Evolutionary conservation across 2,329 filamentous ascomycete species (phyloP).

Genomic region (Fusarium concolor): DNA sequence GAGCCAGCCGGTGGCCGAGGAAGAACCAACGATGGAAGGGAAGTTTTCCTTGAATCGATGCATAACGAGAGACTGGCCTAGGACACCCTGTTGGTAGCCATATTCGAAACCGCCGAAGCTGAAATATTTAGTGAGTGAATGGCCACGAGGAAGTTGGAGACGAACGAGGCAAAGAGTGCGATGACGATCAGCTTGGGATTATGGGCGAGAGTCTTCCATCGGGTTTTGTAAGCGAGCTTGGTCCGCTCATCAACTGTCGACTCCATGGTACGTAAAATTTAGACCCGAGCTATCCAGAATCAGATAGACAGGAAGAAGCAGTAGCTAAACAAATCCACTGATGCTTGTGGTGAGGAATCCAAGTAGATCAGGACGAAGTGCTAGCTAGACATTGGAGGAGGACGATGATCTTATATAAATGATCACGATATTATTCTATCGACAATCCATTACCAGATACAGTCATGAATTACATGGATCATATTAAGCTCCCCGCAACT

Average conservation of each 20-base stretch:
- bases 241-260: constrained; percentile 28
- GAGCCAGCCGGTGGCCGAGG: constrained; percentile 61
- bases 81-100: constrained; percentile 61
- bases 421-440: neutral
- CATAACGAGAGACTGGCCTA: constrained; percentile 66
- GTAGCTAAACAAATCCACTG: neutral
- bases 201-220: constrained; percentile 40
- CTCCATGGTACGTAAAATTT: constrained; percentile 12
- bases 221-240: constrained; percentile 41
- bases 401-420: constrained; percentile 9
- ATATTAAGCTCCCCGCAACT: constrained; percentile 1
- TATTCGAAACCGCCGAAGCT: constrained; percentile 43
- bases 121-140: neutral
- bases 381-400: neutral
- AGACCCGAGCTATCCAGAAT: neutral
- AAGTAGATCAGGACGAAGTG: neutral
- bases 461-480: neutral
- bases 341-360: neutral
- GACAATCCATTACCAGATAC: constrained; percentile 1
- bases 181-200: constrained; percentile 42
- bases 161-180: constrained; percentile 41
- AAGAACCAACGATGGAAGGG: constrained; percentile 58
- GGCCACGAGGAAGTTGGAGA: neutral
- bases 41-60: constrained; percentile 61
- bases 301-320: neutral